Base-by-base conservation (phyloP, 306 rosid genomes). In the Pachyrhizus erosus region DNA sequence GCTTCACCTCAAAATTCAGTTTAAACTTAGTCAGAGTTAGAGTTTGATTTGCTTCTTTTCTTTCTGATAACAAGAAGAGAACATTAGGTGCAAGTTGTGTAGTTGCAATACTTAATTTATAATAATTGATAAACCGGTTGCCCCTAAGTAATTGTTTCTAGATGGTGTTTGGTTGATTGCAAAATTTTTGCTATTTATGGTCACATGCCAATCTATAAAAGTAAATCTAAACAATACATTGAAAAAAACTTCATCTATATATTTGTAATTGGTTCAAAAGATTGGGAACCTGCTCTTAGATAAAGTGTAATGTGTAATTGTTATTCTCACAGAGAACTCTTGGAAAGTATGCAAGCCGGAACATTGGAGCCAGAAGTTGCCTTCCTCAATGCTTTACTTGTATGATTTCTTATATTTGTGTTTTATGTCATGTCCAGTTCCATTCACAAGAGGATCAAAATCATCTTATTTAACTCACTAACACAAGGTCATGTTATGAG, bases 291-390 rank as follows among this genome's bases (percentile, higher is more conserved):
- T 64, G 39, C 66, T 62, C 70, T 70, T 80, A 26, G 70, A 52
- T 80, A 6, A 83, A 79, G 60, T 26, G 1, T 70, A 40, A 72
- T 18, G 76, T 51, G 49, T 67, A 71, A 84, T 80, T 69, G 49
- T n/a, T 87, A 69, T 21, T 71, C 76, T 87, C 73, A 75, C 86
- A 91, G 98, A 94, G 97, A 95, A 46, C 94, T 95, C 80, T 89
- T 91, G 77, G 93, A 89, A 64, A 83, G 86, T 29, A 90, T 95
- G 96, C 97, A 91, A 85, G 87, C 96, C 27, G 93, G 91, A 71
- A 90, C 96, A 13, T 79, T 93, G 90, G 97, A 93, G 49, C 94
- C 99, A 18, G 97, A 95, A 95, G 92, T 85, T 78, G 90, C 96
- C 3, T 87, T 95, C 86, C 93, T 95, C 81, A 93, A 89, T 84